Base-by-base conservation (phyloP, 257 asterid species). In the Schizonepeta tenuifolia region DNA sequence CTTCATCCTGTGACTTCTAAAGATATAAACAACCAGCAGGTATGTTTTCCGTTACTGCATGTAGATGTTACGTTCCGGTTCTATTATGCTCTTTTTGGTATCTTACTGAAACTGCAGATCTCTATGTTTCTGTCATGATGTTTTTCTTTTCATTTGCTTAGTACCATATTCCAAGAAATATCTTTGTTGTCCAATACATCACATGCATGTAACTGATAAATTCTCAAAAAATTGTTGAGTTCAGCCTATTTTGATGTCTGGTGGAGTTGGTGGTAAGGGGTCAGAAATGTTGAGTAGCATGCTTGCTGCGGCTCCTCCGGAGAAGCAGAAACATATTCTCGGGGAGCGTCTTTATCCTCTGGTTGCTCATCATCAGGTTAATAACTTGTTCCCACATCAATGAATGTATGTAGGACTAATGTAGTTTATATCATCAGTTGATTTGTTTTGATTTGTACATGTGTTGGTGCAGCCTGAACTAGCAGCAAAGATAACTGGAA, bases 321-420 rank as follows among this genome's bases (percentile, higher is more conserved):
- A 86, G 79, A 72, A 82, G 77, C 96, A 86, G 82, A 92, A 90
- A 80, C 89, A 82, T 56, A 90, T 92, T 41, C 79, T 92, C 9
- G 96, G 97, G 63, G 95, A 87, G 74, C 91, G 84, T 65, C 91
- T 92, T 24, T 88, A 77, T 66, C 98, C 96, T 3, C 95, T 90
- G 5, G 96, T 92, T 79, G 79, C 78, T 61, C 78, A 81, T n/a
- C 90, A 71, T 63, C 81, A 89, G 96, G 96, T 58, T 38, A 1
- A 6, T 26, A 57, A 5, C 15, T 26, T 2, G 5, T 1, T 28
- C 1, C 21, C 12, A 14, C 11, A 14, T 13, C 1, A 5, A 12
- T 26, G 1, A 51, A 51, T 18, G 9, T 18, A 51, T 18, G 9
- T 18, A 24, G 8, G 54, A n/a, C 17, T 22, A 24, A 13, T 57